Evolutionary conservation across 768 basidiomycete species (phyloP).

Genomic region (Coprinopsis cinerea): DNA sequence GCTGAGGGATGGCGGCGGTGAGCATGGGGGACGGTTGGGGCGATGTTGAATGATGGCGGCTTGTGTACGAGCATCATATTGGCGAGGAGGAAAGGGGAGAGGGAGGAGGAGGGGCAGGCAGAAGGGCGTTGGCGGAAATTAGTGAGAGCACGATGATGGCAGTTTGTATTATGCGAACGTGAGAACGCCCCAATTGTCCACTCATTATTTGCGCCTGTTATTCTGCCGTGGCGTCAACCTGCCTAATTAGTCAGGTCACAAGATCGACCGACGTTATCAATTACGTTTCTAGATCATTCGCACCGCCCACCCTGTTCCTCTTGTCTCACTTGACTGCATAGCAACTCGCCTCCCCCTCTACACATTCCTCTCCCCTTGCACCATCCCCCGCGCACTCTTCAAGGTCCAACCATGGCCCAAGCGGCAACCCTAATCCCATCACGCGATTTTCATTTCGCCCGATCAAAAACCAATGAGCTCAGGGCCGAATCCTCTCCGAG

Average conservation of each 20-base stretch:
- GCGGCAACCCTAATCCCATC: background rate
- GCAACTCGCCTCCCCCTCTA: background rate
- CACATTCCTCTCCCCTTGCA: background rate
- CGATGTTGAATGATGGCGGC: conserved; percentile 29
- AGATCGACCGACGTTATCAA: background rate
- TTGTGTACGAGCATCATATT: conserved; percentile 48
- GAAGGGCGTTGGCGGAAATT: conserved; percentile 17
- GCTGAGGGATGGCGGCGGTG: conserved; percentile 70
- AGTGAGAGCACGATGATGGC: conserved; percentile 16
- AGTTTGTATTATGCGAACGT: conserved; percentile 5
- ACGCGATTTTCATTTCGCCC: background rate
- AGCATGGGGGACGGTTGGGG: conserved; percentile 19
- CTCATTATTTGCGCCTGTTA: background rate
- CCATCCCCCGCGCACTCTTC: too few relatives aligned
- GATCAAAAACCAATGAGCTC: background rate
- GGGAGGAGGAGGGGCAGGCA: conserved; percentile 16
- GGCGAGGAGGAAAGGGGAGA: conserved; percentile 17
- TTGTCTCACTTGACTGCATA: background rate
- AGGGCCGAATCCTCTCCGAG: conserved; percentile 1
- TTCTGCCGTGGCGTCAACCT: background rate
- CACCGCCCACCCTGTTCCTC: background rate
- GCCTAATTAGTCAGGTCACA: background rate
- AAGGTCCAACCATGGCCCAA: background rate
- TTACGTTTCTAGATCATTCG: background rate
- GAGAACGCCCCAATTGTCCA: background rate